A percentile compares a stretch with the other conserved stretches of the same genome.
These are phyloP conservation scores for Parietaria judaica DNA, from an alignment of 306 rosid species.

Conservation along the genomic window DNA sequence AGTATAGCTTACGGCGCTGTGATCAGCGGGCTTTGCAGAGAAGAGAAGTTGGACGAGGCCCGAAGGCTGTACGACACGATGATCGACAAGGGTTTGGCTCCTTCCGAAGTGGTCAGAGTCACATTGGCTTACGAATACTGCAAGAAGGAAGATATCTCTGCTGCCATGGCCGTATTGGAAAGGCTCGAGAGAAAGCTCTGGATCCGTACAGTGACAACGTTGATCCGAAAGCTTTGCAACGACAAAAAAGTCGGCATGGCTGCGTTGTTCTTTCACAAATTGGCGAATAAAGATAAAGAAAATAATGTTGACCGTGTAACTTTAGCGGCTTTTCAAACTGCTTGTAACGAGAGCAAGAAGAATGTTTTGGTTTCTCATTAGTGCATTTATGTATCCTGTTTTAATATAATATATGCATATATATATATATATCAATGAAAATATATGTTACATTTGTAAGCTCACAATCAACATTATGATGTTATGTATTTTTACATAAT, in stretches of 20 bases:
- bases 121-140: constrained; percentile 79
- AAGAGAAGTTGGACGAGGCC: constrained; percentile 61
- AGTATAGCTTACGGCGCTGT: constrained; percentile 61
- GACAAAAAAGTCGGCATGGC: constrained; percentile 83
- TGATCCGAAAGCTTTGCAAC: constrained; percentile 68
- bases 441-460: too few species aligned
- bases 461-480: too few species aligned
- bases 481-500: too few species aligned
- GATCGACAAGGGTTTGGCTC: constrained; percentile 69
- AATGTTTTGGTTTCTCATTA: constrained; percentile 72
- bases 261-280: constrained; percentile 67
- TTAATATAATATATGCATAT: too few species aligned
- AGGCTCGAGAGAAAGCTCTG: constrained; percentile 60
- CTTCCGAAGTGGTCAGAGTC: constrained; percentile 81
- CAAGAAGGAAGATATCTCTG: constrained; percentile 48
- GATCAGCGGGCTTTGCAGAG: constrained; percentile 83
- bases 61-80: constrained; percentile 45
- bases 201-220: constrained; percentile 57
- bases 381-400: background rate
- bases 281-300: constrained; percentile 52
- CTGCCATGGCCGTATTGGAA: constrained; percentile 62
- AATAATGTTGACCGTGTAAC: constrained; percentile 53
- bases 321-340: constrained; percentile 66
- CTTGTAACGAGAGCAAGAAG: constrained; percentile 74
- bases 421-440: too few species aligned